Percentiles rank a stretch among this genome's conserved stretches.
Conservation (phyloP, 2,329 filamentous ascomycete genomes). For the Coniochaeta prunicola region DNA sequence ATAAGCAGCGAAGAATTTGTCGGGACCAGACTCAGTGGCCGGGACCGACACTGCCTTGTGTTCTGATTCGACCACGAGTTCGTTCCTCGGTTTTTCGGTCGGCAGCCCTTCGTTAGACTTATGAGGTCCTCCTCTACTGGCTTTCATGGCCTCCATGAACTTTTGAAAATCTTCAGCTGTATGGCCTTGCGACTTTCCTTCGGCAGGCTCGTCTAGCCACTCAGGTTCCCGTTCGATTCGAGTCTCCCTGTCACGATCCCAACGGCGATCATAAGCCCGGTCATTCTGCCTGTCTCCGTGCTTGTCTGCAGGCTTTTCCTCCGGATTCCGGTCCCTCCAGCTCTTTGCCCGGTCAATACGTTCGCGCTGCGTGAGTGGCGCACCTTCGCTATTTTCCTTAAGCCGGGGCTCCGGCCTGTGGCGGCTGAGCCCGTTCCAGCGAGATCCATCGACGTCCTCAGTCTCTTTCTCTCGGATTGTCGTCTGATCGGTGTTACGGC, state of each 20-base stretch:
- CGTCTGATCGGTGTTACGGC: conserved; percentile 18
- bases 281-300: conserved; percentile 44
- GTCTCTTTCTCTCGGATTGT: conserved; percentile 36
- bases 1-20: conserved; percentile 68
- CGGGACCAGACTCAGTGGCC: conserved; percentile 59
- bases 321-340: conserved; percentile 49
- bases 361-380: conserved; percentile 36
- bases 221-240: conserved; percentile 76
- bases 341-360: conserved; percentile 52
- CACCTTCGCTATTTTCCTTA: conserved; percentile 40
- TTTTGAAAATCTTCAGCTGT: conserved; percentile 90
- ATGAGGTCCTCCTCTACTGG: conserved; percentile 33
- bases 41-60: conserved; percentile 51
- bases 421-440: conserved; percentile 50
- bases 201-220: conserved; percentile 73
- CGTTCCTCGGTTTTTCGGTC: conserved; percentile 22
- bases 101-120: conserved; percentile 28
- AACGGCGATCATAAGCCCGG: conserved; percentile 47
- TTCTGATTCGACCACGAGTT: conserved; percentile 34
- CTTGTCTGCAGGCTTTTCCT: conserved; percentile 25
- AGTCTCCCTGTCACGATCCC: conserved; percentile 46
- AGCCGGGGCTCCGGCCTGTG: conserved; percentile 69
- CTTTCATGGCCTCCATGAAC: conserved; percentile 90
- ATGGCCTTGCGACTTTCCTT: conserved; percentile 62
- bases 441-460: conserved; percentile 46